Percentiles rank a stretch among this genome's conserved stretches.
Conservation (phyloP, 2,329 filamentous ascomycete genomes). For the Penicillium olsonii region DNA sequence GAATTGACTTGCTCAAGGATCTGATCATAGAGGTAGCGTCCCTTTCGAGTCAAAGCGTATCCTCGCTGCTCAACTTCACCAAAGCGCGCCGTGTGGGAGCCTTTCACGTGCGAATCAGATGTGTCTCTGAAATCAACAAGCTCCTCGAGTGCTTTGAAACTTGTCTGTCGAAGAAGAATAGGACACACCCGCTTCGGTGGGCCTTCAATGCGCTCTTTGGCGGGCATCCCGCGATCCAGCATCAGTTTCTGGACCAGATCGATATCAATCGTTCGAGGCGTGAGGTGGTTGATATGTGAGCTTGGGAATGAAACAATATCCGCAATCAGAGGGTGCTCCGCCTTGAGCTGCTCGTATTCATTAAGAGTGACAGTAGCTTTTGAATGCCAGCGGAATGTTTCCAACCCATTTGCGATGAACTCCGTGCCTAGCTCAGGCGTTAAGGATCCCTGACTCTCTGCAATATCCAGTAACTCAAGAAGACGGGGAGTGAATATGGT, state of each 20-base stretch:
- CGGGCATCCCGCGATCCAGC: conserved; percentile 42
- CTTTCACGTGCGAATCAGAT: conserved; percentile 25
- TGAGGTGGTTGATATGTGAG: conserved; percentile 58
- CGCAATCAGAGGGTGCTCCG: conserved; percentile 51
- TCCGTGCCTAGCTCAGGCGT: conserved; percentile 31
- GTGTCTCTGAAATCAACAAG: conserved; percentile 43
- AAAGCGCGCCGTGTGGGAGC: conserved; percentile 53
- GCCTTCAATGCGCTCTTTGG: conserved; percentile 55
- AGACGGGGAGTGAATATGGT: conserved; percentile 47
- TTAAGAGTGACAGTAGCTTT: conserved; percentile 42
- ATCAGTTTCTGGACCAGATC: conserved; percentile 48
- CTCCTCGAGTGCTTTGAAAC: conserved; percentile 56
- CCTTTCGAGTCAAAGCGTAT: conserved; percentile 50
- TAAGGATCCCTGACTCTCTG: conserved; percentile 35
- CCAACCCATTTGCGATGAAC: conserved; percentile 48
- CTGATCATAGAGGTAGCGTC: conserved; percentile 50
- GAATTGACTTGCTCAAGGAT: conserved; percentile 35
- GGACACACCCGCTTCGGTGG: conserved; percentile 49
- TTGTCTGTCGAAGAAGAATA: conserved; percentile 56
- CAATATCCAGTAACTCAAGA: conserved; percentile 38
- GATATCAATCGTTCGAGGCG: conserved; percentile 55
- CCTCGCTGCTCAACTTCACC: conserved; percentile 58
- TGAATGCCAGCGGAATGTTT: conserved; percentile 53
- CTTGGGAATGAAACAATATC: conserved; percentile 49
- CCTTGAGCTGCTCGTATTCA: conserved; percentile 46